Conservation (phyloP, 139 green algal genomes). For the Chlorella sp. region DNA sequence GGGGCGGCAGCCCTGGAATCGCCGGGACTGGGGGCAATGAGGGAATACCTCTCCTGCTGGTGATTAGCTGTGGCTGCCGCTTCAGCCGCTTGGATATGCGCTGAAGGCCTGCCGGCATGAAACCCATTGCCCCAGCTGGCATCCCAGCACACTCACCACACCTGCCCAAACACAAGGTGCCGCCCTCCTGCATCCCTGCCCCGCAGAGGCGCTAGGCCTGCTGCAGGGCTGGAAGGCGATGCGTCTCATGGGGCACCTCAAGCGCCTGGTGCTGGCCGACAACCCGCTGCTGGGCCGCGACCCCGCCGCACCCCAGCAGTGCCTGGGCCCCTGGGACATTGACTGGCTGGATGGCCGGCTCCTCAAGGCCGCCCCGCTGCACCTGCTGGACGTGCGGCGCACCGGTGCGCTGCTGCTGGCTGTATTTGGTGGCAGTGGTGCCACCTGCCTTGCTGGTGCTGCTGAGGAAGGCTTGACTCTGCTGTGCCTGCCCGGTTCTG, state of each 20-base stretch:
- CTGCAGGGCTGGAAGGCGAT: background rate
- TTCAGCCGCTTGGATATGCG: no score
- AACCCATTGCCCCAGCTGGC: no score
- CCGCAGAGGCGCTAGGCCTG: background rate
- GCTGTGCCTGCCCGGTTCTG: background rate
- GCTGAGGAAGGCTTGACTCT: background rate
- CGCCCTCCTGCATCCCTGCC: background rate
- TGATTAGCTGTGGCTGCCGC: no score
- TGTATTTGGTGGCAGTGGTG: background rate
- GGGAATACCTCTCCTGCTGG: background rate
- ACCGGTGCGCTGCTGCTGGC: constrained; percentile 3
- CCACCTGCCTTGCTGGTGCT: background rate
- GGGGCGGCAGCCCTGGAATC: no score
- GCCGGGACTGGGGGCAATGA: no score
- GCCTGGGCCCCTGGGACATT: background rate
- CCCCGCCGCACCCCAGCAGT: background rate
- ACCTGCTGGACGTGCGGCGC: constrained; percentile 11
- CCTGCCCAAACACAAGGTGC: no score
- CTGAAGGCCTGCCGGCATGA: no score
- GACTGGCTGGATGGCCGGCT: background rate
- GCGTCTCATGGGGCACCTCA: background rate
- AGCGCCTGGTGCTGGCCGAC: constrained; percentile 6
- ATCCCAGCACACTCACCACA: background rate
- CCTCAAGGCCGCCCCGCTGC: background rate
- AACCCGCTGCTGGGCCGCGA: constrained; percentile 14